phyloP scores from a whole-genome alignment of 805 yeast genomes.

The Candida sphagnicola region DNA sequence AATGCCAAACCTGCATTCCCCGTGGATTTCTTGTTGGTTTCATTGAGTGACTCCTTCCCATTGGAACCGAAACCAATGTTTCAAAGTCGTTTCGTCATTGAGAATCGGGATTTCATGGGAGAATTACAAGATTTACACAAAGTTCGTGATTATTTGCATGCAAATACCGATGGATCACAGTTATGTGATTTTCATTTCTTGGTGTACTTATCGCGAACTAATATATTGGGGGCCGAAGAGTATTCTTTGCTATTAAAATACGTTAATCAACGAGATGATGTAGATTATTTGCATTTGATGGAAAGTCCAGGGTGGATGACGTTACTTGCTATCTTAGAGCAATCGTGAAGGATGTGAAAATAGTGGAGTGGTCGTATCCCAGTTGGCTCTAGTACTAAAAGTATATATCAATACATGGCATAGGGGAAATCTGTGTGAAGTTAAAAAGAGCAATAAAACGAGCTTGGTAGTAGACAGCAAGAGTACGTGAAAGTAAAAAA shows the following conservation, averaged over 20 bases:
- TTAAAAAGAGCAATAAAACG: no score
- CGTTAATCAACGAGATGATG: constrained; percentile 39
- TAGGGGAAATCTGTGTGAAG: no score
- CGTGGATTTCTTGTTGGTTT: constrained; percentile 81
- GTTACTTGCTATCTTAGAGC: constrained; percentile 48
- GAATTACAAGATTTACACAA: constrained; percentile 62
- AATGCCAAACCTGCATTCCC: constrained; percentile 92
- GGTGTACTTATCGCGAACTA: constrained; percentile 51
- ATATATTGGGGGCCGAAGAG: constrained; percentile 57
- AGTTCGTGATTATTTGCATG: constrained; percentile 48
- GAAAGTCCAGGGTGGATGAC: constrained; percentile 84
- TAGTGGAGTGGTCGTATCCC: no score
- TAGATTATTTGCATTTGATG: constrained; percentile 48
- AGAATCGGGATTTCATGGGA: constrained; percentile 74
- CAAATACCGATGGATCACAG: constrained; percentile 24
- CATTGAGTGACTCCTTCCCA: constrained; percentile 92
- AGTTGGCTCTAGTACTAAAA: no score
- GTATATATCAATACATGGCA: no score
- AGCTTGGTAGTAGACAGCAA: no score
- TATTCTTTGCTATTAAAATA: constrained; percentile 44
- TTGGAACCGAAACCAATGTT: constrained; percentile 53
- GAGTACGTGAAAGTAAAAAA: no score
- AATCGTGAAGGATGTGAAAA: constrained; percentile 9
- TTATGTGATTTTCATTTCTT: constrained; percentile 78
- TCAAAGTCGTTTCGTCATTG: constrained; percentile 59